These are phyloP conservation scores for Ophiocordyceps camponoti-rufipedis DNA, from an alignment of 2,329 filamentous ascomycete species.

Conservation along the genomic window DNA sequence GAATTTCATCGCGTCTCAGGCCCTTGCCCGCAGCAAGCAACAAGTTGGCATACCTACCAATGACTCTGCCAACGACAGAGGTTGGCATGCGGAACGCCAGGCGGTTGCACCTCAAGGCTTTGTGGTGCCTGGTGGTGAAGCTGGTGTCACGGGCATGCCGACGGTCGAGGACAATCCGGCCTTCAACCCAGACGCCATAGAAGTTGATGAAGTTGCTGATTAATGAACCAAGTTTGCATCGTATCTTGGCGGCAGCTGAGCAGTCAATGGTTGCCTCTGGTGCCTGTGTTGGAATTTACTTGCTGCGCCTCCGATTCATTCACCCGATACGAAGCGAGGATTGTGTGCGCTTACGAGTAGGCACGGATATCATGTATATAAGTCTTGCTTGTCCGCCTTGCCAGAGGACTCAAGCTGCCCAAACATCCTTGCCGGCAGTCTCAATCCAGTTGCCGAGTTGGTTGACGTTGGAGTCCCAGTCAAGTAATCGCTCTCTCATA, in stretches of 20 bases:
- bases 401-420: slow-evolving; percentile 51
- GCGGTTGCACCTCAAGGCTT: background rate
- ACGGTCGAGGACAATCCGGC: background rate
- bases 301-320: background rate
- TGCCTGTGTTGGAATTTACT: background rate
- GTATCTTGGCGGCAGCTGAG: no score
- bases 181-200: background rate
- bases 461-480: slow-evolving; percentile 95
- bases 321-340: no score
- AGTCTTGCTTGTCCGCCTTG: no score
- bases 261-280: no score
- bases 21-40: slow-evolving; percentile 66
- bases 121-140: background rate
- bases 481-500: slow-evolving; percentile 72
- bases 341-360: no score
- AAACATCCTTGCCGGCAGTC: slow-evolving; percentile 81
- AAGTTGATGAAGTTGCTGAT: background rate
- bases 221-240: background rate
- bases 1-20: slow-evolving; percentile 94
- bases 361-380: no score
- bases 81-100: background rate
- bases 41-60: slow-evolving; percentile 16
- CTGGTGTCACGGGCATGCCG: background rate
- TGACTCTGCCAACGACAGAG: slow-evolving; percentile 5
- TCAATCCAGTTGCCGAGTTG: slow-evolving; percentile 96